Percentiles rank a stretch among this genome's conserved stretches.
Conservation (phyloP, 2,329 filamentous ascomycete genomes). For the Ophiocordyceps polyrhachis-furcata region DNA sequence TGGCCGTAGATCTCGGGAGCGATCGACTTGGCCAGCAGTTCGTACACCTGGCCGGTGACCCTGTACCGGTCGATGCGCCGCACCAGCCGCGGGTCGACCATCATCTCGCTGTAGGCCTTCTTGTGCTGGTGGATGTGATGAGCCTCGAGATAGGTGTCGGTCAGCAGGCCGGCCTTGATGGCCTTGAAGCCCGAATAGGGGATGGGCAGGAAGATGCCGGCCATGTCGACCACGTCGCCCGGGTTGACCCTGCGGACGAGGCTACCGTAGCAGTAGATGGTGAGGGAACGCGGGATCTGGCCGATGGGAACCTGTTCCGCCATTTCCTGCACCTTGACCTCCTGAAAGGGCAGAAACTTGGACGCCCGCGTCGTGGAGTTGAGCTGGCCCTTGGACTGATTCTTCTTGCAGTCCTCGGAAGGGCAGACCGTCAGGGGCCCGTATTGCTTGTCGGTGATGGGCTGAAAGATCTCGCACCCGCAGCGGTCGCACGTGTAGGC, state of each 20-base stretch:
- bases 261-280: slow-evolving; percentile 73
- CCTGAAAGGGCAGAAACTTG: slow-evolving; percentile 94
- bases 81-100: slow-evolving; percentile 61
- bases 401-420: slow-evolving; percentile 73
- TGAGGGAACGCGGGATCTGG: slow-evolving; percentile 84
- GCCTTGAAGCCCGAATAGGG: slow-evolving; percentile 99
- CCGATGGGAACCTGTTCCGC: slow-evolving; percentile 98
- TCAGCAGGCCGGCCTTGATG: slow-evolving; percentile 87
- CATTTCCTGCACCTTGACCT: slow-evolving; percentile 97
- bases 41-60: slow-evolving; percentile 80
- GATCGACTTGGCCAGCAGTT: slow-evolving; percentile 87
- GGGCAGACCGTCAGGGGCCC: slow-evolving; percentile 73
- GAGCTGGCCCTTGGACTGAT: slow-evolving; percentile 83
- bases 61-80: slow-evolving; percentile 73
- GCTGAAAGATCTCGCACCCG: slow-evolving; percentile 94
- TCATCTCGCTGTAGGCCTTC: slow-evolving; percentile 88
- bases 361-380: slow-evolving; percentile 90
- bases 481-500: slow-evolving; percentile 96
- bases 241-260: slow-evolving; percentile 77
- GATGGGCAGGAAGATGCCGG: slow-evolving; percentile 88
- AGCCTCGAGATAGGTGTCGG: slow-evolving; percentile 91
- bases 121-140: slow-evolving; percentile 93
- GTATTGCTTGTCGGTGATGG: slow-evolving; percentile 78
- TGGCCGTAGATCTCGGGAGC: slow-evolving; percentile 96
- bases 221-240: slow-evolving; percentile 84